These are phyloP conservation scores for Priceomyces medius DNA, from an alignment of 805 yeast species.

Conservation along the genomic window DNA sequence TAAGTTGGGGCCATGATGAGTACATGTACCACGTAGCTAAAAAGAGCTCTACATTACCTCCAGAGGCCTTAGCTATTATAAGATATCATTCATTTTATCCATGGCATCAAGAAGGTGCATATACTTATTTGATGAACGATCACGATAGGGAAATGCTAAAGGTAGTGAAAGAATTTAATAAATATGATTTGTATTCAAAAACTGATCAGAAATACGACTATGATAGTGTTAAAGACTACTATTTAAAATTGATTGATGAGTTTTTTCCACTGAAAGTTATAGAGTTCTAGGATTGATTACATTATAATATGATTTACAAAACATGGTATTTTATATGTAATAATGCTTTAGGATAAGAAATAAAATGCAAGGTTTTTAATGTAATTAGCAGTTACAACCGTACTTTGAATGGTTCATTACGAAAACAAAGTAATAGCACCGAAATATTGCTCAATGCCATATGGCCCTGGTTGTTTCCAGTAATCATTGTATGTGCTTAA, in stretches of 20 bases:
- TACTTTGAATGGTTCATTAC: slow-evolving; percentile 9
- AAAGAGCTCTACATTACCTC: slow-evolving; percentile 59
- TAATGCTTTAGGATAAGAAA: neutral
- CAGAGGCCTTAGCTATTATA: slow-evolving; percentile 70
- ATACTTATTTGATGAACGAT: slow-evolving; percentile 60
- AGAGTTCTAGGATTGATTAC: slow-evolving; percentile 44
- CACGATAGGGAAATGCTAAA: slow-evolving; percentile 59
- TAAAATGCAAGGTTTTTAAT: slow-evolving; percentile 3
- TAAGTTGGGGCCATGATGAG: slow-evolving; percentile 80
- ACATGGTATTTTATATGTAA: neutral
- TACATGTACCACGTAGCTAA: slow-evolving; percentile 74
- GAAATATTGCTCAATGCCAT: slow-evolving; percentile 84
- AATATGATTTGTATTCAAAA: slow-evolving; percentile 68
- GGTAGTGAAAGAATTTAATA: slow-evolving; percentile 66
- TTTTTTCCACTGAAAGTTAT: slow-evolving; percentile 57
- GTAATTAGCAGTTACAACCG: too few relatives aligned
- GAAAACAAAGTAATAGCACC: slow-evolving; percentile 55
- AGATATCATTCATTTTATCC: slow-evolving; percentile 76
- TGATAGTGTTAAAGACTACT: slow-evolving; percentile 55
- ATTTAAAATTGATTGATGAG: slow-evolving; percentile 63
- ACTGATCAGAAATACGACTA: slow-evolving; percentile 48
- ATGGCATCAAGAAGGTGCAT: slow-evolving; percentile 72
- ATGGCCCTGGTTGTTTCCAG: slow-evolving; percentile 85
- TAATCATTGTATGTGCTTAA: slow-evolving; percentile 78
- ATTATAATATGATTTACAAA: neutral